Evolutionary conservation across 169 alveolate species (phyloP).

Genomic region (Plasmodium sp.): DNA sequence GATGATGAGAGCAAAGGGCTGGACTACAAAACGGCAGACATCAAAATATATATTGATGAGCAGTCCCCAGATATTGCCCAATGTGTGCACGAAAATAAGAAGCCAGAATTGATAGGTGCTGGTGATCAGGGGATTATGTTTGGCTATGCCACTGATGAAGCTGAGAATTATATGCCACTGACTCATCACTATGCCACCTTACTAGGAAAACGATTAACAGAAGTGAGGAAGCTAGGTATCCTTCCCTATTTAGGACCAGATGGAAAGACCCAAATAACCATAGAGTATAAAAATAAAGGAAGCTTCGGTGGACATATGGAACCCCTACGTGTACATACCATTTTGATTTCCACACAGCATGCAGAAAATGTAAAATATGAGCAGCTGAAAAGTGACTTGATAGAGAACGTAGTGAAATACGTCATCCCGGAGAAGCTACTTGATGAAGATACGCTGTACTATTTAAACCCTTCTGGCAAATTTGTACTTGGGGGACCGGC

Average conservation of each 20-base stretch:
- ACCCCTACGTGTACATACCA: constrained; percentile 95
- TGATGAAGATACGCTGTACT: constrained; percentile 94
- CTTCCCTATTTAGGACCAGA: constrained; percentile 98
- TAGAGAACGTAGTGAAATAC: constrained; percentile 93
- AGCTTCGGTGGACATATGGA: constrained; percentile 90
- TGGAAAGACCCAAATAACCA: constrained; percentile 98
- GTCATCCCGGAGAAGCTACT: constrained; percentile 94
- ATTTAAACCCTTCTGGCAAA: constrained; percentile 97
- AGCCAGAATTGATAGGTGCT: constrained; percentile 81
- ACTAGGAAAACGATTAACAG: constrained; percentile 94
- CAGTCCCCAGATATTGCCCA: constrained; percentile 97
- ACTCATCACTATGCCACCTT: constrained; percentile 96
- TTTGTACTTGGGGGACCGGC: constrained; percentile 99
- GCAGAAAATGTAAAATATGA: constrained; percentile 84
- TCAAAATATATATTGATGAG: constrained; percentile 93
- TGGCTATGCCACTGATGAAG: constrained; percentile 99
- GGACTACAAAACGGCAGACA: constrained; percentile 95
- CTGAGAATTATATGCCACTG: constrained; percentile 97
- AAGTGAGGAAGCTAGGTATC: constrained; percentile 92
- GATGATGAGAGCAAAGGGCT: constrained; percentile 92
- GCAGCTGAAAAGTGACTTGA: constrained; percentile 88
- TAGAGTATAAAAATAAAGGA: constrained; percentile 87
- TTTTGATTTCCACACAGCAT: constrained; percentile 95
- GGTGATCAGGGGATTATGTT: constrained; percentile 99
- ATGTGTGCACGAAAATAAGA: constrained; percentile 95